phyloP scores from a whole-genome alignment of 2,329 filamentous ascomycete species.

The Sphaerulina vaccinii region DNA sequence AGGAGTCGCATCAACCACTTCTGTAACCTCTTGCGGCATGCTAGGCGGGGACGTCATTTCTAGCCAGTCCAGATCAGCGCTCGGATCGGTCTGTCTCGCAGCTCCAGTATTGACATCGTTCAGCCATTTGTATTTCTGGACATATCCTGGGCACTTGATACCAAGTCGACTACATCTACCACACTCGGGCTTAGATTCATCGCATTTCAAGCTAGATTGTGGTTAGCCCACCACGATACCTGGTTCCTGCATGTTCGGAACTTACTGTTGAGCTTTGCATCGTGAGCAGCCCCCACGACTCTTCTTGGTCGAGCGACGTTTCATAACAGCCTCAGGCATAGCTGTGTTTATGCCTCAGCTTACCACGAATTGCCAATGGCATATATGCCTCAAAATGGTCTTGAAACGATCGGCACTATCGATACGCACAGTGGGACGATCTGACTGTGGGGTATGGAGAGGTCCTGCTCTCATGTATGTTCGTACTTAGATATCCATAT shows the following conservation, averaged over 20 bases:
- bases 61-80: conserved; percentile 9
- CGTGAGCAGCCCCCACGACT: conserved; percentile 18
- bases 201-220: conserved; percentile 17
- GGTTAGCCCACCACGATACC: neutral
- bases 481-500: no score
- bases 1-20: neutral
- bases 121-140: conserved; percentile 17
- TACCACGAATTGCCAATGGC: neutral
- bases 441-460: no score
- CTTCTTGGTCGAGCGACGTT: conserved; percentile 15
- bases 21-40: neutral
- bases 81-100: neutral
- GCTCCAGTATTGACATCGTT: conserved; percentile 8
- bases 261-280: conserved; percentile 22
- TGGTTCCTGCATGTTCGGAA: neutral
- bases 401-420: neutral
- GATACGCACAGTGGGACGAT: neutral
- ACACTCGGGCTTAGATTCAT: conserved; percentile 18
- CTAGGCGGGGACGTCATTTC: conserved; percentile 6
- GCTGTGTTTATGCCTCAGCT: neutral
- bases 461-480: neutral
- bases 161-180: conserved; percentile 16
- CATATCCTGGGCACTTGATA: conserved; percentile 14
- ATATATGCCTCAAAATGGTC: neutral
- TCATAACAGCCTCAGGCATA: conserved; percentile 12